These are phyloP conservation scores for Auriscalpium microsporum DNA, from an alignment of 768 basidiomycete species.

Conservation along the genomic window DNA sequence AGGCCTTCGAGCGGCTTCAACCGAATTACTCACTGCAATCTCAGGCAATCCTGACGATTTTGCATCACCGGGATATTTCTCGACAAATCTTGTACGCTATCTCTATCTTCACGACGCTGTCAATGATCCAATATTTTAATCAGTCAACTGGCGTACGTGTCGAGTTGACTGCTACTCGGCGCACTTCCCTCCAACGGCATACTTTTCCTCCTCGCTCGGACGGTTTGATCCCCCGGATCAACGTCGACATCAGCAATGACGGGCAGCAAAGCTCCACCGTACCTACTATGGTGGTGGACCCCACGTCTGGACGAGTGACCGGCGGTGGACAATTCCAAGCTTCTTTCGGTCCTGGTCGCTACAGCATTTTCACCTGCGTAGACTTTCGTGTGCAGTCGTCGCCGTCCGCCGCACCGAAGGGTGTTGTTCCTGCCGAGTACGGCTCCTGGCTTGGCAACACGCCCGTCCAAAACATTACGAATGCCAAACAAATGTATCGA, in stretches of 20 bases:
- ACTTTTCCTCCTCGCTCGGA: slow-evolving; percentile 21
- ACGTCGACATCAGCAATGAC: slow-evolving; percentile 57
- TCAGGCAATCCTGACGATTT: slow-evolving; percentile 50
- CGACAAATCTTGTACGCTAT: slow-evolving; percentile 42
- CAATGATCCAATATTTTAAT: background rate
- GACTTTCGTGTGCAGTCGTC: slow-evolving; percentile 48
- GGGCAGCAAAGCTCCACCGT: slow-evolving; percentile 43
- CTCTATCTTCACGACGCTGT: background rate
- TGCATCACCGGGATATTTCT: slow-evolving; percentile 60
- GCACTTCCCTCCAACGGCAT: slow-evolving; percentile 48
- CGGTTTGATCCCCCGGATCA: slow-evolving; percentile 36
- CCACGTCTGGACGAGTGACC: slow-evolving; percentile 34
- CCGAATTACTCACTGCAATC: slow-evolving; percentile 1
- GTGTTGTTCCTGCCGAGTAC: slow-evolving; percentile 36
- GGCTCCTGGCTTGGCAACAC: slow-evolving; percentile 46
- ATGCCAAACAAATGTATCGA: slow-evolving; percentile 40
- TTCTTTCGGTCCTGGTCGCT: slow-evolving; percentile 53
- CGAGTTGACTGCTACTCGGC: slow-evolving; percentile 50
- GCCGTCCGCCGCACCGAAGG: background rate
- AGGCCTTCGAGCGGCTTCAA: background rate
- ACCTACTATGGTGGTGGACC: slow-evolving; percentile 41
- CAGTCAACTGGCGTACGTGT: slow-evolving; percentile 50
- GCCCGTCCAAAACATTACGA: slow-evolving; percentile 37
- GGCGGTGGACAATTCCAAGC: slow-evolving; percentile 38
- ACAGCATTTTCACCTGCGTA: slow-evolving; percentile 50